Conservation (phyloP, 2,329 filamentous ascomycete species). For the Stagonosporopsis rhizophila region DNA sequence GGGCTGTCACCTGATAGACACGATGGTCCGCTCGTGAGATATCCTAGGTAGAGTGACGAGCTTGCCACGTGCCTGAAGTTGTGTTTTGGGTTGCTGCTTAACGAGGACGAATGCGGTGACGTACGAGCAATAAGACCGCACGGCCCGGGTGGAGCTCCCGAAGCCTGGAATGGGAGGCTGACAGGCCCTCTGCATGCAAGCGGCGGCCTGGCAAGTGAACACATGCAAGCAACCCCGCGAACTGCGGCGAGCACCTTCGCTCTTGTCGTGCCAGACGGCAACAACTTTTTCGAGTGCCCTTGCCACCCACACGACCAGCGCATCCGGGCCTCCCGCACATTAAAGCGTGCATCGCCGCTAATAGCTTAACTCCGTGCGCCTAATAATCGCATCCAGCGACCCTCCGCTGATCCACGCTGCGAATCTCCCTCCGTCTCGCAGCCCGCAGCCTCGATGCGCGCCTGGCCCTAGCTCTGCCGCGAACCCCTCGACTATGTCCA, state of each 20-base stretch:
- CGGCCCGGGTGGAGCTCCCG: neutral
- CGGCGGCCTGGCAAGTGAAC: conserved; percentile 1
- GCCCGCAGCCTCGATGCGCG: conserved; percentile 22
- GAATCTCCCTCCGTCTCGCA: conserved; percentile 14
- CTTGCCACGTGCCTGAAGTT: too few relatives aligned
- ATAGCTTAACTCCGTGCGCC: conserved; percentile 20
- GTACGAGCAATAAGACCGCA: neutral
- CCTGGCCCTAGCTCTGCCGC: conserved; percentile 23
- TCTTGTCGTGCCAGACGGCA: neutral
- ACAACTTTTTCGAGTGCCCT: neutral
- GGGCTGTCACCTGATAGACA: too few relatives aligned
- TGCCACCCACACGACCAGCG: conserved; percentile 3
- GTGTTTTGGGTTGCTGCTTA: neutral
- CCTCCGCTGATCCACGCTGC: conserved; percentile 12
- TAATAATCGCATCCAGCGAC: neutral
- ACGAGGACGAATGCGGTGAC: neutral
- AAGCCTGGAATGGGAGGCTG: conserved; percentile 1
- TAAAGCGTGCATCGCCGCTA: conserved; percentile 9
- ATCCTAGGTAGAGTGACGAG: too few relatives aligned
- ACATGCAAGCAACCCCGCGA: conserved; percentile 11
- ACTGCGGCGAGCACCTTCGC: neutral
- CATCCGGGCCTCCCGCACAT: conserved; percentile 17
- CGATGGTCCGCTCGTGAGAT: too few relatives aligned
- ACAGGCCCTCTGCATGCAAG: conserved; percentile 8
- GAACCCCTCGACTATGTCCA: conserved; percentile 41